Evolutionary conservation across 768 basidiomycete species (phyloP).

Genomic region (Trametes cinnabarina): DNA sequence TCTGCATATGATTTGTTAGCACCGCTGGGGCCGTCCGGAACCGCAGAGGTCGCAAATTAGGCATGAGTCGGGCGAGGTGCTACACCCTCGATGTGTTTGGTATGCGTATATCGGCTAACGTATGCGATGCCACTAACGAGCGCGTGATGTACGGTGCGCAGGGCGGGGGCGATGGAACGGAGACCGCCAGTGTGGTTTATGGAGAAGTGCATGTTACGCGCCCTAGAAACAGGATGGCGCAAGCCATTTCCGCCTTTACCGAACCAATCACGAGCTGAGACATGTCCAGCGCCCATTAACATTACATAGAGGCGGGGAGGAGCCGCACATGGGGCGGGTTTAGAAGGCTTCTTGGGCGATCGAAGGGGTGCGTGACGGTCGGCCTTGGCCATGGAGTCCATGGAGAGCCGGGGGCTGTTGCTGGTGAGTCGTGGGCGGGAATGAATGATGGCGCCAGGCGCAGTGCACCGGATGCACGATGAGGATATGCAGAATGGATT

Average conservation of each 20-base stretch:
- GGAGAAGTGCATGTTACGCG: not conserved
- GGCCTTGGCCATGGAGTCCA: not conserved
- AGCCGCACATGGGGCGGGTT: not conserved
- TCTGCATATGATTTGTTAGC: not conserved
- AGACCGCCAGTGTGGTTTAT: not conserved
- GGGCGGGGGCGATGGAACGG: not conserved
- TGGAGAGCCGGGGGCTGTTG: not conserved
- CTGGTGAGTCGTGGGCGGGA: not conserved
- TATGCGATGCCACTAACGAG: not conserved
- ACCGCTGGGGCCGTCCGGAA: not conserved
- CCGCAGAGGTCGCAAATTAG: not conserved
- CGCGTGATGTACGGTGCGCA: constrained; percentile 1
- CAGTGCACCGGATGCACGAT: not conserved
- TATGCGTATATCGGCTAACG: constrained; percentile 1
- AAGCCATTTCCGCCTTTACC: not conserved
- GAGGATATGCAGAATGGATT: not conserved
- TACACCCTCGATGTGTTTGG: not conserved
- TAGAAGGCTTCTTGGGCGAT: constrained; percentile 1
- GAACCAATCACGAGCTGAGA: constrained; percentile 6
- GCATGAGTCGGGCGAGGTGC: not conserved
- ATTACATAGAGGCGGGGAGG: not conserved
- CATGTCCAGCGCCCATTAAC: not conserved
- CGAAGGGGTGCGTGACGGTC: not conserved
- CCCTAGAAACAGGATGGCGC: constrained; percentile 5
- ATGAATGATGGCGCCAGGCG: constrained; percentile 7